phyloP scores from a whole-genome alignment of 2,329 filamentous ascomycete genomes.

The Penicillium vulpinum region DNA sequence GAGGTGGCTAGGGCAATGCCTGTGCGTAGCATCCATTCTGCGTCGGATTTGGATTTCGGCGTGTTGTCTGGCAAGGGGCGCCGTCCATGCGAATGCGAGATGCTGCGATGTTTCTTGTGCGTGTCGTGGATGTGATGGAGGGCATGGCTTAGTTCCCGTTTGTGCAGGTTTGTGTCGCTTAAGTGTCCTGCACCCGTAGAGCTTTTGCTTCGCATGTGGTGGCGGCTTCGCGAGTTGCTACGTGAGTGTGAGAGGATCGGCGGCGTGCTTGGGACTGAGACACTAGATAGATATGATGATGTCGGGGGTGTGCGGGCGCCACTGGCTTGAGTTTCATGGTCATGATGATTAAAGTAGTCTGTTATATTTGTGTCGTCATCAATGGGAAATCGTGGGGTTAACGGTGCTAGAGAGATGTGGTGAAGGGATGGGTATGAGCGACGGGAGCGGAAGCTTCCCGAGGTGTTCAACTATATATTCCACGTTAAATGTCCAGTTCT shows the following conservation, averaged over 20 bases:
- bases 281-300: constrained; percentile 44
- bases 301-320: constrained; percentile 33
- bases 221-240: constrained; percentile 39
- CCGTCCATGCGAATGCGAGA: constrained; percentile 1
- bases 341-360: constrained; percentile 34
- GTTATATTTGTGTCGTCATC: constrained; percentile 45
- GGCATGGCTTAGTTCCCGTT: constrained; percentile 27
- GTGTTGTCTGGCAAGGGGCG: constrained; percentile 8
- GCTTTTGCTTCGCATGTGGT: constrained; percentile 36
- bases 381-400: constrained; percentile 56
- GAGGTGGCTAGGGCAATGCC: constrained; percentile 58
- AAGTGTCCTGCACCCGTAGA: constrained; percentile 31
- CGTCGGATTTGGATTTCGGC: constrained; percentile 32
- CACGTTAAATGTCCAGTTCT: background rate
- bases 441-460: constrained; percentile 41
- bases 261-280: constrained; percentile 45
- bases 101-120: constrained; percentile 9
- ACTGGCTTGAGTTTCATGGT: constrained; percentile 26
- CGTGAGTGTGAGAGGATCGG: constrained; percentile 46
- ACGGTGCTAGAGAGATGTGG: constrained; percentile 61
- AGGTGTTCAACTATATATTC: constrained; percentile 24
- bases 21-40: constrained; percentile 62
- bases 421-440: constrained; percentile 62
- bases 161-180: constrained; percentile 40
- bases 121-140: constrained; percentile 20